Base-by-base conservation (phyloP, 2,329 filamentous ascomycete species). In the Aspergillus flavus region DNA sequence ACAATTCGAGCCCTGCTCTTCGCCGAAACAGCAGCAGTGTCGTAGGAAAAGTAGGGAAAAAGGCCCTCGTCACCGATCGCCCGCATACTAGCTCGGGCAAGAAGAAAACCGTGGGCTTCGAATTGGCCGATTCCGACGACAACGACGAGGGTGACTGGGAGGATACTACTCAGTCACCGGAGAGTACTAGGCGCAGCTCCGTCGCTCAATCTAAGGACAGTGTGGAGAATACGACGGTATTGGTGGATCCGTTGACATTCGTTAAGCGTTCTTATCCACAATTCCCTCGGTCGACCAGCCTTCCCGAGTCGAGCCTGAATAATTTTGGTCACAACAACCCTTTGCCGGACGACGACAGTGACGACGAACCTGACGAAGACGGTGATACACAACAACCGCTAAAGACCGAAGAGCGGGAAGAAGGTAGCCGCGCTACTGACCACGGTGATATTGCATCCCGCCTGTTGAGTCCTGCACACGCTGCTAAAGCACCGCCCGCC, bases 71-170 rank as follows among this genome's bases (percentile, higher is more conserved):
- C 19, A 78, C 71, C 30, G 74, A 73, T 54, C 75, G 74, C 19
- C 73, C 75, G 14, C 68, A 69, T 30, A 69, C 73, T 21, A 77
- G 75, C 58, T 69, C 72, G n/a, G 75, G 75, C 41, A 78, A 76
- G 68, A 80, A 80, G 72, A 82, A 81, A 67, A 75, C 78, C n/a
- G 79, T 81, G 58, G 80, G 81, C 19, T 82, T 82, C 66, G 78
- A 82, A 63, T 68, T 83, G 45, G 81, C 74, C 5, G 79, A 78
- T 61, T 78, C 79, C 19, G 78, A 78, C 43, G 78, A 76, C 59
- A 78, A 80, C 65, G 80, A 82, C 64, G 79, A 72, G 63, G 81
- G 82, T 65, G 45, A 48, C 11, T 82, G 81, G 80, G 80, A 82
- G 65, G 80, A 83, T 69, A 81, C 79, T 30, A 81, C 80, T 26